Evolutionary conservation across 441 rosid species (phyloP), one percentile per base, ranked within the genome.

Genomic region (Biscutella laevigata): DNA sequence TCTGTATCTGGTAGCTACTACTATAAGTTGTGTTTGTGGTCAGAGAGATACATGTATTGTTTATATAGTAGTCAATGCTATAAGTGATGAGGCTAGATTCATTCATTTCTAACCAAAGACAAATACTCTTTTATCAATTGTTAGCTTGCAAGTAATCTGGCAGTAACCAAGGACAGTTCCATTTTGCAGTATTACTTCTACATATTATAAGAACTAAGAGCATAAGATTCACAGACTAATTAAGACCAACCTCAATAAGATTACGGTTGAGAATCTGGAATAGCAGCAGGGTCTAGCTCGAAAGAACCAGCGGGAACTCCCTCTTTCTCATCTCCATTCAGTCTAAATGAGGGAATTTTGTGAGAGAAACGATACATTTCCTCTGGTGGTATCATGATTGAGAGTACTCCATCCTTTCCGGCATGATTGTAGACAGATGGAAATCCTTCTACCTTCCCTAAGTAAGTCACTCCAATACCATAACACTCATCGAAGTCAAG

Each of bases 401-500:
- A 28, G 5, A 25, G 10, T 3, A 47, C 19, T 47, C 43, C 50
- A 24, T 47, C 3, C 34, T 54, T 36, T 0, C 0, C 40, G 22
- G 53, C 35, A 4, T 8, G 47, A 11, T 50, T 36, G 47, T 71
- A 79, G 20, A 82, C 45, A 41, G 79, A 57, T 29, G n/a, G n/a
- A n/a, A n/a, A 91, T 50, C 88, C 94, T 58, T 75, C 75, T 48
- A 85, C 72, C 74, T 83, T 91, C 46, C 66, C 73, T 70, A 88
- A 59, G 64, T 71, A 74, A 8, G 80, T 62, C 61, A 88, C 83
- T 15, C 25, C 47, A 27, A 56, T 47, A 16, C 96, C 91, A 15
- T 22, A 51, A 49, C 46, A 55, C 28, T 78, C 71, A 1, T 50
- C 51, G 27, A 55, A 73, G 13, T 66, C 75, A 3, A 72, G 46